Evolutionary conservation across 2,329 filamentous ascomycete genomes (phyloP), one percentile per base, ranked within the genome.

Genomic region (Clarireedia paspali): DNA sequence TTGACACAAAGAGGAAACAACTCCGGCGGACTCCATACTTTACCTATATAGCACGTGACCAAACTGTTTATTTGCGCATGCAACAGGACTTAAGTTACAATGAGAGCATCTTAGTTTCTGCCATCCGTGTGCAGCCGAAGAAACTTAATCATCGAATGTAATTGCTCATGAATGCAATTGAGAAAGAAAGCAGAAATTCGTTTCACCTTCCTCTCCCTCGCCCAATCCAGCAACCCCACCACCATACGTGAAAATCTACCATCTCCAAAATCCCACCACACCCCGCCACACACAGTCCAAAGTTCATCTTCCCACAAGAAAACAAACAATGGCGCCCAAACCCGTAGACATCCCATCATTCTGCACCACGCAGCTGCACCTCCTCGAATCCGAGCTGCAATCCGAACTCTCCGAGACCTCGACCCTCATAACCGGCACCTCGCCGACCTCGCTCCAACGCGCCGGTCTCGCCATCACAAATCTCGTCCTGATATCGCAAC

Each of bases 391-490:
- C 51, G 89, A 95, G 71, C 83, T 90, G 30, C 77, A 83, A 64
- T 82, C 84, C 65, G 89, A 94, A 70, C 76, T 89, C 49, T 74
- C 79, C 47, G 85, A 90, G 71, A 89, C 85, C 23, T 79, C 83
- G 62, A 72, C 77, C 42, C 80, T 91, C 57, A 79, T 91, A 57
- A 77, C 82, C 46, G 80, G 79, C 47, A 82, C 87, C 69, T 83
- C 84, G 48, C 89, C 89, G 4, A 74, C 79, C 0, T 77, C 81
- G 1, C 82, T 95, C 12, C 82, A 89, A 67, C 83, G 87, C 57
- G 87, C 87, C 5, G 89, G 89, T n/a, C 78, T 90, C 42, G 89
- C 89, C 34, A 77, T 94, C 64, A 82, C 84, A 15, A 92, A 91
- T 70, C 81, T 97, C 7, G 74, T 81, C 34, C 75, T 95, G 36